Base-by-base conservation (phyloP, 768 basidiomycete genomes). In the Serendipita sp. region DNA sequence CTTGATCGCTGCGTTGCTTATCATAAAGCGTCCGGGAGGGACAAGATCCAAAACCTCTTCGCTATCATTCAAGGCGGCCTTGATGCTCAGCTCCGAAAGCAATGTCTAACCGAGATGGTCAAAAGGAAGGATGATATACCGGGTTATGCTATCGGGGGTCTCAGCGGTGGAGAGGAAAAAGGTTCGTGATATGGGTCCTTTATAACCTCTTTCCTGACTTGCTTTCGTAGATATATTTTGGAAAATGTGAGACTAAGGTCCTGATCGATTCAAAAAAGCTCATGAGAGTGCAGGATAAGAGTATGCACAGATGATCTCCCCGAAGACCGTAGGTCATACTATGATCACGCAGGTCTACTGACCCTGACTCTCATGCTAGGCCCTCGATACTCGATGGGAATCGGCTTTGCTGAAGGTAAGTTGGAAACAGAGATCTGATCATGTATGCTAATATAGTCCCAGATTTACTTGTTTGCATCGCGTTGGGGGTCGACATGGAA, bases 401-500 rank as follows among this genome's bases (percentile, higher is more conserved):
- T 94, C 44, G 90, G 91, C 7, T 93, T 90, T 71, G 90, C 90
- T 30, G 91, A 94, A 81, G 89, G 88, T 88, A 64, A 41, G 42
- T 51, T 20, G 22, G 24, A 5, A 48, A 38, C 33, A 3, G 20
- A 56, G 50, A 16, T 3, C 30, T 44, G 22, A 38, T n/a, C 38
- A 0, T 20, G 48, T 62, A 33, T 51, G 31, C 45, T 56, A 50
- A 33, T 42, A 58, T 60, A 3, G 30, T 16, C 26, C 42, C 64
- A 89, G 91, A 95, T 75, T 77, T 95, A 14, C 75, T 95, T 42
- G 90, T 94, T 14, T 93, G 92, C 68, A 84, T 91, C 22, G 91
- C 91, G 3, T 76, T 95, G n/a, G 91, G 91, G 14, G 80, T 94
- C 31, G 91, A 95, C 69, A 94, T 95, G 90, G 90, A 88, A 65